Conservation (phyloP, 768 basidiomycete species). For the Lentinula detonsa region DNA sequence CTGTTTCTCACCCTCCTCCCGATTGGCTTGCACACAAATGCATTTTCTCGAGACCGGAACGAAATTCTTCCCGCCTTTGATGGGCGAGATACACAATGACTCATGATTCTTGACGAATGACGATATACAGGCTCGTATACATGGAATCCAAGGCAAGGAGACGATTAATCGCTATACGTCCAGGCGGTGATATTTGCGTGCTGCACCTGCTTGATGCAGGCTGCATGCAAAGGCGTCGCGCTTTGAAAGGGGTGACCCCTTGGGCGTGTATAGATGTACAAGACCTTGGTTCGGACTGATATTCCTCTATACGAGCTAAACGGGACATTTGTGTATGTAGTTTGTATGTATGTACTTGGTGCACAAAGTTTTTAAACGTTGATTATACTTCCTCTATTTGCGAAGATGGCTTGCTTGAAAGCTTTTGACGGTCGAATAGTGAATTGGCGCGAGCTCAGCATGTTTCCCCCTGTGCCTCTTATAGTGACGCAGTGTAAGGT, state of each 20-base stretch:
- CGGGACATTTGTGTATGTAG: not conserved
- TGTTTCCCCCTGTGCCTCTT: no score
- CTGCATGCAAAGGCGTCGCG: not conserved
- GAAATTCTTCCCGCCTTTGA: not conserved
- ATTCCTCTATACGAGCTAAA: constrained; percentile 1
- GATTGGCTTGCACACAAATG: not conserved
- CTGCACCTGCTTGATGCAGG: not conserved
- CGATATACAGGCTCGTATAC: not conserved
- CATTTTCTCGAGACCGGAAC: constrained; percentile 1
- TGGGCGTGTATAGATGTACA: not conserved
- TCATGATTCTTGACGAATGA: constrained; percentile 8
- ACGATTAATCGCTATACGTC: not conserved
- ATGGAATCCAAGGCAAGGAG: not conserved
- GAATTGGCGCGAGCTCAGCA: no score
- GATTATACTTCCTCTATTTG: not conserved
- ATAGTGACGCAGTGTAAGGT: no score
- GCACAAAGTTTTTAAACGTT: not conserved
- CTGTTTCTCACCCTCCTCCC: not conserved
- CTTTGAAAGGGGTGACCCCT: not conserved
- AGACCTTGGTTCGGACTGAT: not conserved
- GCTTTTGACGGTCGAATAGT: not conserved
- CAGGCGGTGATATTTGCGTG: not conserved
- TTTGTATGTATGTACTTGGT: constrained; percentile 6
- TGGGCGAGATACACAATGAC: constrained; percentile 1
- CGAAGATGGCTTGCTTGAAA: not conserved